A percentile compares a stretch with the other conserved stretches of the same genome.
Evolutionary conservation across 257 asterid species (phyloP).

Genomic region (Solanum habrochaites): DNA sequence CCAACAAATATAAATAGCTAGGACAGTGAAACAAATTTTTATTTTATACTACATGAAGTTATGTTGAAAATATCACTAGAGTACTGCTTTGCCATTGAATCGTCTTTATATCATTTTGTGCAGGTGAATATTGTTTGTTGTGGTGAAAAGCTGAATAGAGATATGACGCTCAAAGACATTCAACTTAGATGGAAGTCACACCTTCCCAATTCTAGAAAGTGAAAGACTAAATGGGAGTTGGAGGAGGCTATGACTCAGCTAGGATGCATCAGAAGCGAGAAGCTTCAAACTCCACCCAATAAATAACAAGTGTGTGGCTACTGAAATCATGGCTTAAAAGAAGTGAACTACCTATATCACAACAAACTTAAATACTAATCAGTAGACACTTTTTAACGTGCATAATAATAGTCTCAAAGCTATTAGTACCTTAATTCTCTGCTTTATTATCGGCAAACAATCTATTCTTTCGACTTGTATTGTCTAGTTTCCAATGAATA

Average conservation of each 20-base stretch:
- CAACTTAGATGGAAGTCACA: background rate
- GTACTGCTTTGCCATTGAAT: no score
- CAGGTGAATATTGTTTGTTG: background rate
- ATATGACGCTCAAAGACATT: background rate
- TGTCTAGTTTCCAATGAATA: no score
- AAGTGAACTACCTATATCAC: no score
- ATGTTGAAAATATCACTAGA: background rate
- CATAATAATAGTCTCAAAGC: no score
- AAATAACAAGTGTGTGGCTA: no score
- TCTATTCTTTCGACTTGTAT: no score
- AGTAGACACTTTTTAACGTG: no score
- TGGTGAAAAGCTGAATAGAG: background rate
- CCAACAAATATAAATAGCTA: no score
- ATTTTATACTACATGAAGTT: background rate
- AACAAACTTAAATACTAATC: no score
- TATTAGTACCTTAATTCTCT: no score
- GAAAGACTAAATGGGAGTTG: background rate
- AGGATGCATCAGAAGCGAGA: background rate
- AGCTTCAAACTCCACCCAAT: background rate
- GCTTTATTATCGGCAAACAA: no score
- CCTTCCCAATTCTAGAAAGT: background rate
- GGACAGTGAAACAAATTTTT: background rate
- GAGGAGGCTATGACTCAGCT: background rate
- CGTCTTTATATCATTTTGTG: background rate
- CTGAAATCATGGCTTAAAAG: no score